A percentile compares a stretch with the other conserved stretches of the same genome.
phyloP scores from a whole-genome alignment of 2,329 filamentous ascomycete species.

The Fonsecaea erecta region DNA sequence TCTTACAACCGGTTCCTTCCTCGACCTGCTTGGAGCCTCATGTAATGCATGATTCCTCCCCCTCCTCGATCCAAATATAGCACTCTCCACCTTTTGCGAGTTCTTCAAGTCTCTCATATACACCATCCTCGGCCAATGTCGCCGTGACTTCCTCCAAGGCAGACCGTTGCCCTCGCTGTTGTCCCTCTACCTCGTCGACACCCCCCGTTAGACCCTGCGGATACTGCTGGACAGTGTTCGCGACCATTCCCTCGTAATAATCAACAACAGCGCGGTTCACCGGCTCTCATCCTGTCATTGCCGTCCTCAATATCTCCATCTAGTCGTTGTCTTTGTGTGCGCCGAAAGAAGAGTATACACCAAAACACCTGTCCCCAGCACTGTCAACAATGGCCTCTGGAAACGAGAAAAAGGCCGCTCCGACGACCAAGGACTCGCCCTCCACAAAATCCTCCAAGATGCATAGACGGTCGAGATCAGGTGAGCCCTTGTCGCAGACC shows the following conservation, averaged over 20 bases:
- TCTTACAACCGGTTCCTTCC: slow-evolving; percentile 30
- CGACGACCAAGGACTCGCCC: slow-evolving; percentile 42
- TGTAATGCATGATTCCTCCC: slow-evolving; percentile 25
- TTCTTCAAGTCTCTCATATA: slow-evolving; percentile 31
- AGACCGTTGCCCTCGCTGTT: slow-evolving; percentile 37
- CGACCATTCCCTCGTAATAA: slow-evolving; percentile 40
- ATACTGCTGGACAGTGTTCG: slow-evolving; percentile 51
- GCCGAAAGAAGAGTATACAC: slow-evolving; percentile 8
- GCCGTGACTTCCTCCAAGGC: slow-evolving; percentile 33
- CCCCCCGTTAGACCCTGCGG: slow-evolving; percentile 42
- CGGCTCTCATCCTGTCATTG: slow-evolving; percentile 23
- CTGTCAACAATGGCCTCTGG: slow-evolving; percentile 32
- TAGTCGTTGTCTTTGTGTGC: background rate
- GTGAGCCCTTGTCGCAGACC: slow-evolving; percentile 60
- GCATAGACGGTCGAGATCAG: slow-evolving; percentile 92
- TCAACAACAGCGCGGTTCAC: slow-evolving; percentile 27
- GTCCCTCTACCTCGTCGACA: slow-evolving; percentile 37
- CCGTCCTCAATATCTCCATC: slow-evolving; percentile 17
- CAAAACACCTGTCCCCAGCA: background rate
- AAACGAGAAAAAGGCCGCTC: slow-evolving; percentile 31
- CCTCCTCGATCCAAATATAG: slow-evolving; percentile 34
- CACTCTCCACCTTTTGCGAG: slow-evolving; percentile 22
- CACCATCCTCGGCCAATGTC: slow-evolving; percentile 34
- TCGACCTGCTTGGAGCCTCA: slow-evolving; percentile 33
- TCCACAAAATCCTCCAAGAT: slow-evolving; percentile 67